Percentiles rank a stretch among this genome's conserved stretches.
Conservation (phyloP, 2,329 filamentous ascomycete genomes). For the Penicillium hesseltinei region DNA sequence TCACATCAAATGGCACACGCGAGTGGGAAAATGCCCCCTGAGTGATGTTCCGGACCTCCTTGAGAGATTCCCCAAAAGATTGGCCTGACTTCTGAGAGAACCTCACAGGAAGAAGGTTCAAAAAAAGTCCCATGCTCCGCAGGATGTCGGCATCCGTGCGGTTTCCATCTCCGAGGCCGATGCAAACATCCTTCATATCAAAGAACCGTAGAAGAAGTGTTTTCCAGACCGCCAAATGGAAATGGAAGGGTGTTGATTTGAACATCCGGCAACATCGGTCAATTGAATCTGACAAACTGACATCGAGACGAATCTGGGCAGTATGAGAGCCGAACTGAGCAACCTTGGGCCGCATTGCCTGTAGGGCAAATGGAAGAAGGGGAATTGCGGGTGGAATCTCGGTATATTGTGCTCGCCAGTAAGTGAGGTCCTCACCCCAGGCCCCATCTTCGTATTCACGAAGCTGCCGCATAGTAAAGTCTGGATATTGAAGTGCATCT, state of each 20-base stretch:
- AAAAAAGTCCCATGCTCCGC: conserved; percentile 46
- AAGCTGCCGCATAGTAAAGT: conserved; percentile 36
- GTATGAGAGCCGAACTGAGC: conserved; percentile 14
- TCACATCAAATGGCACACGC: conserved; percentile 49
- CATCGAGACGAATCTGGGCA: conserved; percentile 8
- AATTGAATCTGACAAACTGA: conserved; percentile 6
- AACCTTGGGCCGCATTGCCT: conserved; percentile 5
- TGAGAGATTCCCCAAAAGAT: conserved; percentile 34
- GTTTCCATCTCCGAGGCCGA: conserved; percentile 52
- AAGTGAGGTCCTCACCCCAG: conserved; percentile 26
- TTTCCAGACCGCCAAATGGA: conserved; percentile 47
- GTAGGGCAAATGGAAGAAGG: conserved; percentile 18
- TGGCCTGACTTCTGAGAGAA: conserved; percentile 30
- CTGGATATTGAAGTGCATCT: conserved; percentile 34
- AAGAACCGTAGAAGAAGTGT: conserved; percentile 37
- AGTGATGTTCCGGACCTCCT: conserved; percentile 22
- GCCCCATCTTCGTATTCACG: conserved; percentile 27
- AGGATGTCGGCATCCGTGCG: conserved; percentile 32
- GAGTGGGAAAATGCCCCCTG: conserved; percentile 46
- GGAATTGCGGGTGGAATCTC: conserved; percentile 12
- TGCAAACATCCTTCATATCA: conserved; percentile 42
- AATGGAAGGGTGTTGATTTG: conserved; percentile 46
- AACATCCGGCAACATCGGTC: conserved; percentile 20
- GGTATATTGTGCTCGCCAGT: conserved; percentile 17
- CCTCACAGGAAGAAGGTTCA: conserved; percentile 52